phyloP scores from a whole-genome alignment of 2,329 filamentous ascomycete species.

The Fusarium albosuccineum region DNA sequence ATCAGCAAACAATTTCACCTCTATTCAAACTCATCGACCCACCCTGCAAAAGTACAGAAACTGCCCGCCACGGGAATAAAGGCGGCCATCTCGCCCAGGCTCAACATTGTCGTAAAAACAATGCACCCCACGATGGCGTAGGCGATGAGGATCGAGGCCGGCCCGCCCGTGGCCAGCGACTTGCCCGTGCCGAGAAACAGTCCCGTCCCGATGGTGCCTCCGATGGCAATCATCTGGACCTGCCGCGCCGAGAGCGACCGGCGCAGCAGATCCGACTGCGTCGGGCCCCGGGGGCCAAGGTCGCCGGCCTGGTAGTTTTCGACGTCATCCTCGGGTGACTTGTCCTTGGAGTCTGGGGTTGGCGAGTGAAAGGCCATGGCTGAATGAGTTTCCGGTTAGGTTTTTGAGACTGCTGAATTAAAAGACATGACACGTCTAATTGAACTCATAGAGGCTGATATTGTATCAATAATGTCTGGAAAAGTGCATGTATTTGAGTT shows the following conservation, averaged over 20 bases:
- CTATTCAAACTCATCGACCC: slow-evolving; percentile 52
- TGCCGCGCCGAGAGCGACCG: slow-evolving; percentile 71
- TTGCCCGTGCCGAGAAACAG: slow-evolving; percentile 73
- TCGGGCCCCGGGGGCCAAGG: slow-evolving; percentile 24
- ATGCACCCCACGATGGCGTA: slow-evolving; percentile 70
- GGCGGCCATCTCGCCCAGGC: slow-evolving; percentile 71
- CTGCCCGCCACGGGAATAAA: slow-evolving; percentile 65
- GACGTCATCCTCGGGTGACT: slow-evolving; percentile 35
- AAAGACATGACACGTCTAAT: background rate
- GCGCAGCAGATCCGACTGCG: slow-evolving; percentile 60
- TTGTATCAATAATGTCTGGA: background rate
- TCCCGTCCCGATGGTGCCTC: slow-evolving; percentile 71
- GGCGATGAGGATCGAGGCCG: slow-evolving; percentile 68
- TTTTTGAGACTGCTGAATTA: background rate
- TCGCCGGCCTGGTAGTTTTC: slow-evolving; percentile 26
- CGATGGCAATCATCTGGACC: slow-evolving; percentile 76
- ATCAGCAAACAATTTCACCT: slow-evolving; percentile 51
- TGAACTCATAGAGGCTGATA: too few species aligned
- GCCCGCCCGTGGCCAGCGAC: slow-evolving; percentile 70
- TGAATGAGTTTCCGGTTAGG: background rate
- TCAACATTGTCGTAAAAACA: slow-evolving; percentile 70
- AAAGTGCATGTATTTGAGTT: slow-evolving; percentile 19
- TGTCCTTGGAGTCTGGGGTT: slow-evolving; percentile 34
- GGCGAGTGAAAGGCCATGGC: slow-evolving; percentile 24
- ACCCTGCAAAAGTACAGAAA: slow-evolving; percentile 64